Percentiles rank a stretch among this genome's conserved stretches.
These are phyloP conservation scores for Steccherinum ochraceum DNA, from an alignment of 768 basidiomycete genomes.

Conservation along the genomic window DNA sequence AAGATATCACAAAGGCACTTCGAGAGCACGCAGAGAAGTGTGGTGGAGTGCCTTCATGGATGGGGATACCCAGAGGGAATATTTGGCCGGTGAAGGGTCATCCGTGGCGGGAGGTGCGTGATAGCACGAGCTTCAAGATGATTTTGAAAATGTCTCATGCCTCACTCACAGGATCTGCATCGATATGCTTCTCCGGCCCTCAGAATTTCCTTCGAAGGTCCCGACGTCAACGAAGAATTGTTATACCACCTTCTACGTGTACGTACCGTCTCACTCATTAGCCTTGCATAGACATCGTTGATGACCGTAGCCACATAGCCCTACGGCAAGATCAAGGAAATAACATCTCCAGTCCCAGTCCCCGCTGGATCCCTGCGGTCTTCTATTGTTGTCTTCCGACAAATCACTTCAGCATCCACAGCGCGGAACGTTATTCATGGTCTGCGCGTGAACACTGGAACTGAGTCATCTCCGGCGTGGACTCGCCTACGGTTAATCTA, in stretches of 20 bases:
- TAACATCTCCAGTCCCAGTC: slow-evolving; percentile 52
- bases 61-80: slow-evolving; percentile 41
- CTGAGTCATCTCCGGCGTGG: slow-evolving; percentile 22
- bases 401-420: slow-evolving; percentile 63
- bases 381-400: slow-evolving; percentile 55
- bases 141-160: background rate
- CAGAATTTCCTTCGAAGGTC: slow-evolving; percentile 82
- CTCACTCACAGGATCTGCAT: slow-evolving; percentile 81
- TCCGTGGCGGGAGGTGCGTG: slow-evolving; percentile 72
- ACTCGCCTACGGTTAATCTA: slow-evolving; percentile 52
- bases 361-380: slow-evolving; percentile 64
- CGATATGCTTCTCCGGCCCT: slow-evolving; percentile 71
- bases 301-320: slow-evolving; percentile 39
- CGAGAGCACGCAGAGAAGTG: slow-evolving; percentile 35
- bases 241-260: slow-evolving; percentile 78
- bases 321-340: slow-evolving; percentile 72
- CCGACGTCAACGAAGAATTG: slow-evolving; percentile 75
- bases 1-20: slow-evolving; percentile 44
- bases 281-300: background rate
- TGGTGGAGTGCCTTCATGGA: slow-evolving; percentile 62
- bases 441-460: slow-evolving; percentile 22
- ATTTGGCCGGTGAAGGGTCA: slow-evolving; percentile 72
- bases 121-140: too few relatives aligned
- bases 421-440: slow-evolving; percentile 83
- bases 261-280: slow-evolving; percentile 19